Base-by-base conservation (phyloP, 805 yeast genomes). In the Yarrowia yakushimensis region DNA sequence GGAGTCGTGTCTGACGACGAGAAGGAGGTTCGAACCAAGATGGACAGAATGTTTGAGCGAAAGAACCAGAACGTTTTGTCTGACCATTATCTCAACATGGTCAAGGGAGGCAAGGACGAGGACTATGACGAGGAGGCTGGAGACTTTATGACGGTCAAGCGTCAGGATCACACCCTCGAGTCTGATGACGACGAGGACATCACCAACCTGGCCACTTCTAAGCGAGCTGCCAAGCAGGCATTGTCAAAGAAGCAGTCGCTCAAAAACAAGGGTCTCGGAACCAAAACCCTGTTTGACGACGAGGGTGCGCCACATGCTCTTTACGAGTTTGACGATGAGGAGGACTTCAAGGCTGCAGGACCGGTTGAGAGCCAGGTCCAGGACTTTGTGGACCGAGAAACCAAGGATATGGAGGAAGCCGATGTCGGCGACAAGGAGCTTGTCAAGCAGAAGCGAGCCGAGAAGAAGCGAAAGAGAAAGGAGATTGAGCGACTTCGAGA, bases 1-100 rank as follows among this genome's bases (percentile, higher is more conserved):
- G 90, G 83, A 42, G 66, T 77, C 18, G 73, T 73, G 12, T 77
- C 70, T 2, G 78, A 74, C 0, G 71, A 23, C 65, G 79, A 71
- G 62, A 72, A 73, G 65, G 81, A 82, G 67, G 86, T 85, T 1
- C 83, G 91, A 70, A 94, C 97, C 15, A 93, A 88, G 73, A 90
- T 90, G 71, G 99, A 94, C 73, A 83, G 92, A 66, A 92, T 94
- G 96, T 94, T 94, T 75, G 96, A 90, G 73, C 83, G 99, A 73
- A 82, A 88, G 72, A 94, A 94, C 73, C 98, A 94, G 77, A 87
- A 88, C 60, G 96, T 94, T 18, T 78, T 94, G 60, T 87, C 96
- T 54, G 94, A 92, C 68, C 96, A 93, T 72, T 94, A 91, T 71
- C 74, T 85, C 74, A 88, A 85, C 64, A 79, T 94, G 74, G 85